phyloP scores from a whole-genome alignment of 2,329 filamentous ascomycete genomes.

The Phyllosticta citriasiana region DNA sequence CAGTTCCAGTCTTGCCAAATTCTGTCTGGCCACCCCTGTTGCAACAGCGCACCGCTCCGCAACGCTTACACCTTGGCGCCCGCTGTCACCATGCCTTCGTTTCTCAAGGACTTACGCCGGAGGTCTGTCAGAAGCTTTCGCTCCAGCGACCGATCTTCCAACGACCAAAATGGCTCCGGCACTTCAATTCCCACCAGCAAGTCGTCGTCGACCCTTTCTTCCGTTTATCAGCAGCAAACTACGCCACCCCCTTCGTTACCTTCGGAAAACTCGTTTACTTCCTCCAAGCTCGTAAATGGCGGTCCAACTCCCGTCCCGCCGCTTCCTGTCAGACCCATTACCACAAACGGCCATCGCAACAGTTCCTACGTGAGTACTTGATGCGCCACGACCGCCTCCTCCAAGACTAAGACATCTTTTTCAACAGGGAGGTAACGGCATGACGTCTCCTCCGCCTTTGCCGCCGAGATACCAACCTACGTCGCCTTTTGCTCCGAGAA shows the following conservation, averaged over 20 bases:
- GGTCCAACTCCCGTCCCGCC: conserved; percentile 21
- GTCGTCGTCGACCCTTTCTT: conserved; percentile 52
- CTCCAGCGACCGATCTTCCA: conserved; percentile 12
- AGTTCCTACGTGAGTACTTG: conserved; percentile 35
- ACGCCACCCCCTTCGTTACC: conserved; percentile 68
- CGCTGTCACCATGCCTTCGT: conserved; percentile 39
- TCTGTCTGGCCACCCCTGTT: not conserved
- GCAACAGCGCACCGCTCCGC: not conserved
- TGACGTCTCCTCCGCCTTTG: conserved; percentile 39
- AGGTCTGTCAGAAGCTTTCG: conserved; percentile 61
- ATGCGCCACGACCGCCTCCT: not conserved
- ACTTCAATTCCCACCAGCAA: conserved; percentile 44
- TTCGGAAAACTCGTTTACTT: conserved; percentile 55
- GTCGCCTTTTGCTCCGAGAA: conserved; percentile 71
- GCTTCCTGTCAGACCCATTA: conserved; percentile 26
- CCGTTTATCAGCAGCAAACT: conserved; percentile 49
- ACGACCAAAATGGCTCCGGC: conserved; percentile 12
- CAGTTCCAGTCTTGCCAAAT: not conserved
- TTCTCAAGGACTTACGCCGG: conserved; percentile 67
- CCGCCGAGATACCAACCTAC: conserved; percentile 35
- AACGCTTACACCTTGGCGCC: not conserved
- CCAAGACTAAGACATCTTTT: not conserved
- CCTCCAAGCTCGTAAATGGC: conserved; percentile 48
- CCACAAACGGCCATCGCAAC: conserved; percentile 41
- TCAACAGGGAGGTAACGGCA: conserved; percentile 28